Evolutionary conservation across 352 stramenopile species (phyloP).

Genomic region (Peronospora farinosa): DNA sequence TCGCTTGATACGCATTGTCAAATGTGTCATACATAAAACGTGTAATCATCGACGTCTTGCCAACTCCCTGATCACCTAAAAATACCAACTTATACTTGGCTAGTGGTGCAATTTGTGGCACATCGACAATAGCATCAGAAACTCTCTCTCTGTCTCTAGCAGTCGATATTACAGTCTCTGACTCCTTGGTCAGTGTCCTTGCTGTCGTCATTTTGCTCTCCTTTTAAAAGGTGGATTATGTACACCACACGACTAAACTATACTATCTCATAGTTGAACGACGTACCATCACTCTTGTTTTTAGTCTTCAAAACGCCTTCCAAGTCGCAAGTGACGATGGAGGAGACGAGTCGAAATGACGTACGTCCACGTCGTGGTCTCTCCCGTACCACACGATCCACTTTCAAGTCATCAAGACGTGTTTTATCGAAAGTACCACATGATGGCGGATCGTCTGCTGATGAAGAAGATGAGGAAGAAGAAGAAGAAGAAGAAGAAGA

Average conservation of each 20-base stretch:
- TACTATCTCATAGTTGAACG: not conserved
- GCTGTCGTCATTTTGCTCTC: slow-evolving; percentile 25
- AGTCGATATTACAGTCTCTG: slow-evolving; percentile 3
- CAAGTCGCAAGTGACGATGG: slow-evolving; percentile 7
- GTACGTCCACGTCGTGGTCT: slow-evolving; percentile 31
- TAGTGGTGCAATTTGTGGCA: slow-evolving; percentile 85
- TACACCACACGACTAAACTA: slow-evolving; percentile 1
- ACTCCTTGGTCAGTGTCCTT: slow-evolving; percentile 25
- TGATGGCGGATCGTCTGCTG: slow-evolving; percentile 24
- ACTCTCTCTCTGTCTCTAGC: slow-evolving; percentile 6
- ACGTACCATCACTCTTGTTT: slow-evolving; percentile 1
- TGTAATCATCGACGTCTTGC: slow-evolving; percentile 99
- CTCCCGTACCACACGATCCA: slow-evolving; percentile 37
- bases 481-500: slow-evolving; percentile 46
- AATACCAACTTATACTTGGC: slow-evolving; percentile 95
- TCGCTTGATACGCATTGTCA: slow-evolving; percentile 96
- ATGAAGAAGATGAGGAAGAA: slow-evolving; percentile 44
- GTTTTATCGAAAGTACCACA: slow-evolving; percentile 1
- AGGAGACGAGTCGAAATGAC: slow-evolving; percentile 10
- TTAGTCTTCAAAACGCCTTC: not conserved
- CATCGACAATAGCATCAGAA: slow-evolving; percentile 35
- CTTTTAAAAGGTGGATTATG: slow-evolving; percentile 1
- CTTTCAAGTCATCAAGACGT: slow-evolving; percentile 30
- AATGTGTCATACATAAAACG: slow-evolving; percentile 99
- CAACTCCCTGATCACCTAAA: slow-evolving; percentile 95